Evolutionary conservation across 805 yeast genomes (phyloP).

Genomic region (Myxozyma udenii): DNA sequence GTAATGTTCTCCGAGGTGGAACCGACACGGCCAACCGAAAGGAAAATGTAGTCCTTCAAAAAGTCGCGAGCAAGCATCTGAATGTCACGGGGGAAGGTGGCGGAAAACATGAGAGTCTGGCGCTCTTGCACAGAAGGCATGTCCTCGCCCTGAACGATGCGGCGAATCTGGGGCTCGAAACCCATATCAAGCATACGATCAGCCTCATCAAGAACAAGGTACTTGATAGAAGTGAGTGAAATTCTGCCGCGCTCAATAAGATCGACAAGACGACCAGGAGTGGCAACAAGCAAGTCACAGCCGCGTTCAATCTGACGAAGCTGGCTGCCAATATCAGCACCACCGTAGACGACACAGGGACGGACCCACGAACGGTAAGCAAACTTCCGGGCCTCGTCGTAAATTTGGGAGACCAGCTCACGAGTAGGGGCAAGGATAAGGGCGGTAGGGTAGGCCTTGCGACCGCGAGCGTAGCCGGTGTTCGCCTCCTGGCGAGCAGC

Average conservation of each 20-base stretch:
- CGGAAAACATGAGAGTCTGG: slow-evolving; percentile 98
- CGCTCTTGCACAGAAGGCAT: slow-evolving; percentile 90
- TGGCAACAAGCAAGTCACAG: slow-evolving; percentile 93
- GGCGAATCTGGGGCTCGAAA: slow-evolving; percentile 98
- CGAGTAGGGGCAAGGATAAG: slow-evolving; percentile 97
- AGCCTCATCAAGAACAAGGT: slow-evolving; percentile 96
- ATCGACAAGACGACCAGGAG: slow-evolving; percentile 98
- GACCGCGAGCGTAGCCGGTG: slow-evolving; percentile 45
- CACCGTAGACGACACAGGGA: slow-evolving; percentile 97
- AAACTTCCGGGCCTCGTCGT: slow-evolving; percentile 91
- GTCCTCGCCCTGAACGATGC: slow-evolving; percentile 95
- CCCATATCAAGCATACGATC: slow-evolving; percentile 99
- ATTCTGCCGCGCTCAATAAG: slow-evolving; percentile 91
- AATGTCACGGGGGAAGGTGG: slow-evolving; percentile 98
- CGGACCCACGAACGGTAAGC: slow-evolving; percentile 98
- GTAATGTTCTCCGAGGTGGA: slow-evolving; percentile 98
- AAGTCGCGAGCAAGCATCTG: slow-evolving; percentile 97
- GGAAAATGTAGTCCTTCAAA: slow-evolving; percentile 90
- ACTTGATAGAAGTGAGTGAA: slow-evolving; percentile 84
- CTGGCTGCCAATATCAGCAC: slow-evolving; percentile 89
- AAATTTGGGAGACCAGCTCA: slow-evolving; percentile 96
- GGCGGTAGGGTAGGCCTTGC: slow-evolving; percentile 90
- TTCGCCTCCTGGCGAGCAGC: slow-evolving; percentile 43
- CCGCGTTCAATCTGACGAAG: slow-evolving; percentile 86
- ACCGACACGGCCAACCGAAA: slow-evolving; percentile 98